phyloP scores from a whole-genome alignment of 495 filamentous ascomycete species.

The Alectoria sarmentosa region DNA sequence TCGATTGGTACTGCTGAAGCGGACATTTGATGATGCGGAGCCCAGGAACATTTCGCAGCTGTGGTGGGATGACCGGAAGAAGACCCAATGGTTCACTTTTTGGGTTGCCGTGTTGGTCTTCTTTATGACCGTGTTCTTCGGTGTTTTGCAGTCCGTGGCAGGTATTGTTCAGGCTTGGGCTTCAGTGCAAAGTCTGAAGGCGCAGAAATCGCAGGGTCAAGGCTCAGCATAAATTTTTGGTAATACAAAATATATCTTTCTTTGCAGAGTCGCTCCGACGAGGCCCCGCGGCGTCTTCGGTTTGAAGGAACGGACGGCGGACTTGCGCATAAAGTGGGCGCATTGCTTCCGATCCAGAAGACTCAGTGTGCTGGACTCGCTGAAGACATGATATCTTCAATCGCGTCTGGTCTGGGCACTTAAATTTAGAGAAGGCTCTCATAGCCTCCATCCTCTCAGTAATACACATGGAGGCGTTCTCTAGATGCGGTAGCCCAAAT shows the following conservation, averaged over 20 bases:
- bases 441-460: neutral
- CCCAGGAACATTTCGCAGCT: slow-evolving; percentile 41
- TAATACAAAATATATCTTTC: neutral
- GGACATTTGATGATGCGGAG: slow-evolving; percentile 43
- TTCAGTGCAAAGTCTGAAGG: slow-evolving; percentile 21
- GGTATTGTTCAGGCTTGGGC: slow-evolving; percentile 41
- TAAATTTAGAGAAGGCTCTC: neutral
- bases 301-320: neutral
- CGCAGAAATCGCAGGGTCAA: neutral
- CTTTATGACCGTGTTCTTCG: slow-evolving; percentile 44
- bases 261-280: neutral
- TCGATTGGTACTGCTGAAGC: slow-evolving; percentile 44
- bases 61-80: slow-evolving; percentile 46
- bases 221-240: neutral
- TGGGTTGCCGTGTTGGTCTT: slow-evolving; percentile 47
- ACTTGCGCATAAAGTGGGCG: neutral
- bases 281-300: neutral
- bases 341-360: neutral
- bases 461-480: neutral
- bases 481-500: neutral
- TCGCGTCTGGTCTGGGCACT: neutral
- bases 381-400: neutral
- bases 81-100: slow-evolving; percentile 48
- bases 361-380: neutral
- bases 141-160: slow-evolving; percentile 43